phyloP scores from a whole-genome alignment of 306 rosid genomes.

The Aeschynomene evenia region DNA sequence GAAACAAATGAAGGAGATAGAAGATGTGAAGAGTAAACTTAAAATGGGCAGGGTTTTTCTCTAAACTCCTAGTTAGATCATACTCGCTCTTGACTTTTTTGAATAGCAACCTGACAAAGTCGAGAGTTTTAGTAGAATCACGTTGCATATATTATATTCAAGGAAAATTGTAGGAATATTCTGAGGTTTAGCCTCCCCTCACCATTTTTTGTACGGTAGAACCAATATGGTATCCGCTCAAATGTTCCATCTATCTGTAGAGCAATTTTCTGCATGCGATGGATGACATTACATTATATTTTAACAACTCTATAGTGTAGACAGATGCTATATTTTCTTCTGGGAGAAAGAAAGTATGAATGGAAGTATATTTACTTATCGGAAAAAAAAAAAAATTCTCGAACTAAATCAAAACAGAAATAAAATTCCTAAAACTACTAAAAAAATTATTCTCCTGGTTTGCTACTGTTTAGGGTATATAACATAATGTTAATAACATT shows the following conservation, averaged over 20 bases:
- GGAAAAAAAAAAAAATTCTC: too few relatives aligned
- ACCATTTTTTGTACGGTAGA: background rate
- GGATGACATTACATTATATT: background rate
- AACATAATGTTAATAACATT: too few relatives aligned
- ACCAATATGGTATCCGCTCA: background rate
- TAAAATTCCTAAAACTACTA: too few relatives aligned
- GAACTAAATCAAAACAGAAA: too few relatives aligned
- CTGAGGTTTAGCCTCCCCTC: background rate
- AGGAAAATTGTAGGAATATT: background rate
- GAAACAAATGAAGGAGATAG: slow-evolving; percentile 40
- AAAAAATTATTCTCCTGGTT: too few relatives aligned
- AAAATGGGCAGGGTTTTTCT: background rate
- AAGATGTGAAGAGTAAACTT: slow-evolving; percentile 27
- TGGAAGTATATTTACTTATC: too few relatives aligned
- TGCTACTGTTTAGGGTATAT: too few relatives aligned
- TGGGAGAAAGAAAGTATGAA: background rate
- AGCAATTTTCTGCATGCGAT: background rate
- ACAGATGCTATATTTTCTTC: background rate
- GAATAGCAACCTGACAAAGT: slow-evolving; percentile 12
- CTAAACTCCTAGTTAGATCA: slow-evolving; percentile 9
- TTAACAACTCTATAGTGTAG: background rate
- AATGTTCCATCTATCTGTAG: background rate
- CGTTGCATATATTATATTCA: slow-evolving; percentile 1
- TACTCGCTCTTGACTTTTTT: background rate
- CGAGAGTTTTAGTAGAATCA: slow-evolving; percentile 13